These are phyloP conservation scores for Barbatosphaeria neglecta DNA, from an alignment of 495 filamentous ascomycete genomes.

Conservation along the genomic window DNA sequence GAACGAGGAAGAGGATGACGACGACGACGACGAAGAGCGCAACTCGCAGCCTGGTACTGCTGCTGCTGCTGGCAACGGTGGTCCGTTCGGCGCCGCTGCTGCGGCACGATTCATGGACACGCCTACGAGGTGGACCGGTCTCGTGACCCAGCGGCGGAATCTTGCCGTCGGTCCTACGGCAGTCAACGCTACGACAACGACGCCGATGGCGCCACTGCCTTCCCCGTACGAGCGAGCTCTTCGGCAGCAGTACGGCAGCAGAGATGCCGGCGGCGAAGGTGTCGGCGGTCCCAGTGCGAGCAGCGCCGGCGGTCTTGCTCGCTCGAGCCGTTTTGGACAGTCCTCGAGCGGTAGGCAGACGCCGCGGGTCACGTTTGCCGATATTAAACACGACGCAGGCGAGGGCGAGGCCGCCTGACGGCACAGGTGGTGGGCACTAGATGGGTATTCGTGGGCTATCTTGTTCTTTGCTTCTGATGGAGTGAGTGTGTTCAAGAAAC, in stretches of 20 bases:
- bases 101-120: constrained; percentile 21
- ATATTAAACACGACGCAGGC: constrained; percentile 17
- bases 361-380: constrained; percentile 14
- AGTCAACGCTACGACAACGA: constrained; percentile 7
- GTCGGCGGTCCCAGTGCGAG: no score
- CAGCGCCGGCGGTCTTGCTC: neutral
- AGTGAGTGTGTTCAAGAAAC: no score
- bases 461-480: no score
- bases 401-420: neutral
- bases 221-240: constrained; percentile 17
- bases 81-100: constrained; percentile 2
- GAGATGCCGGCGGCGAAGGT: neutral
- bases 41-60: neutral
- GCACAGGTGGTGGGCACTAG: no score
- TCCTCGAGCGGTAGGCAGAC: constrained; percentile 8
- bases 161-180: neutral
- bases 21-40: constrained; percentile 2
- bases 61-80: no score
- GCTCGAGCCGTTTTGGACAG: constrained; percentile 6
- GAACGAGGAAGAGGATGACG: constrained; percentile 7
- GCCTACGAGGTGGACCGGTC: constrained; percentile 14
- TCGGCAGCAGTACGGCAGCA: constrained; percentile 8
- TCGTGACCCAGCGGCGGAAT: constrained; percentile 6
- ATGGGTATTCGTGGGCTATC: no score
- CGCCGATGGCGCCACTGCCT: constrained; percentile 17